A percentile compares a stretch with the other conserved stretches of the same genome.
Evolutionary conservation across 2,329 filamentous ascomycete species (phyloP).

Genomic region (Trichoderma citrinoviride): DNA sequence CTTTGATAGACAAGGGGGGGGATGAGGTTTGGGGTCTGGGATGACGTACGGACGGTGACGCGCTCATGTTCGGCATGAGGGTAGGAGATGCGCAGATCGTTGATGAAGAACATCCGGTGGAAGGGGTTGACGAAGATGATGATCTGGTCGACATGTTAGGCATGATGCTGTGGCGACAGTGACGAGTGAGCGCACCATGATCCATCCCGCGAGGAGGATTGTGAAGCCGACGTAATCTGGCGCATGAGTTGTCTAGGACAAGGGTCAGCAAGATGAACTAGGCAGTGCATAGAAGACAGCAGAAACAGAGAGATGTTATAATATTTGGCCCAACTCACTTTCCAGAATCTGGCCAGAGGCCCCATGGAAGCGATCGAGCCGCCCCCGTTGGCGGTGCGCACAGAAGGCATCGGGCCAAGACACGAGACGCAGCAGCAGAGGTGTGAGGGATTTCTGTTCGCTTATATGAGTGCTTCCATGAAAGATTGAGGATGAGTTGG

Average conservation of each 20-base stretch:
- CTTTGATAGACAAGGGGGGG: background rate
- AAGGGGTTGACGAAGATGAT: conserved; percentile 66
- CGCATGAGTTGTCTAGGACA: conserved; percentile 70
- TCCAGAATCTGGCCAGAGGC: conserved; percentile 46
- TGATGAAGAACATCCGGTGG: conserved; percentile 89
- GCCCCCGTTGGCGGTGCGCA: conserved; percentile 24
- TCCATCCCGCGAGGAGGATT: conserved; percentile 65
- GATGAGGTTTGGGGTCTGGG: background rate
- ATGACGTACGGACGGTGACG: conserved; percentile 67
- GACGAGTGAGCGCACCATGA: conserved; percentile 49
- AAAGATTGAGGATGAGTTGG: background rate
- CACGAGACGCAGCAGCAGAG: background rate
- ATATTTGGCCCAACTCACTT: conserved; percentile 36
- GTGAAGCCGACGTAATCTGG: conserved; percentile 82
- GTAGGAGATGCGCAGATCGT: conserved; percentile 79
- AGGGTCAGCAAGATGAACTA: background rate
- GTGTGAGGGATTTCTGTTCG: background rate
- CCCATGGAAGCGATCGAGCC: conserved; percentile 27
- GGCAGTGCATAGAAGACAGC: background rate
- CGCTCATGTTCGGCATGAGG: conserved; percentile 82
- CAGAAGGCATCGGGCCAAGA: conserved; percentile 29
- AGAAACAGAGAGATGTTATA: background rate
- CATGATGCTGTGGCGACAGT: background rate
- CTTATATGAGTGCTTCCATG: background rate
- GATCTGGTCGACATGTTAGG: conserved; percentile 26